Base-by-base conservation (phyloP, 1,284 basidiomycete species). In the Pisolithus thermaeus region DNA sequence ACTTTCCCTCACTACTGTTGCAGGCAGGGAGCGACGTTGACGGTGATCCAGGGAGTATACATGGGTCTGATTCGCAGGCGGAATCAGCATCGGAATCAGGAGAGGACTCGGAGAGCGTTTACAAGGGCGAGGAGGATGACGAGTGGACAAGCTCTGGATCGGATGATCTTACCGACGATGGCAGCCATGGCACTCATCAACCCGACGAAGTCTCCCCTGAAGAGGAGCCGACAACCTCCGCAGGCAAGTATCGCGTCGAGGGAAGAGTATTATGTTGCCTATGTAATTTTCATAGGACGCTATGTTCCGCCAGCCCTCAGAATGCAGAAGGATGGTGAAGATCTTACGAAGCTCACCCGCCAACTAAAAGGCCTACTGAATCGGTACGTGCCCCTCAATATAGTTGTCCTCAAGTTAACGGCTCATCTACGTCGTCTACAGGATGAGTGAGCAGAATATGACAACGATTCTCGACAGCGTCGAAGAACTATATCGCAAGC, bases 391-490 rank as follows among this genome's bases (percentile, higher is more conserved):
- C 7, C 16, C 35, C 32, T 53, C 38, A 54, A 18, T 49, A 16
- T n/a, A 18, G 18, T 20, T n/a, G 46, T 43, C 27, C 12, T 28
- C 4, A 30, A n/a, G 14, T 30, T 7, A 20, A 50, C 36, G 25
- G 45, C 41, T 52, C 38, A 47, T 41, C 48, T 18, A 39, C 51
- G 28, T 54, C 5, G 3, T 49, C 12, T 39, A 35, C 56, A 92
- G 91, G 58, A 76, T 94, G 82, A 91, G 87, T 59, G 95, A 97
- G 67, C 89, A 87, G 66, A 98, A 98, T 61, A 85, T 98, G 52
- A 79, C 82, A 8, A 78, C 81, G 0, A 92, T 98, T 42, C 64
- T 97, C 7, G 80, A 83, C 44, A 81, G 83, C 44, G 75, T 96
- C 27, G 90, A 96, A 61, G 80, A 79, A 4, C 67, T 93, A 7